A percentile compares a stretch with the other conserved stretches of the same genome.
These are phyloP conservation scores for Marchantia polymorpha DNA, from an alignment of 225 moss, liverwort and hornwort species.

Conservation along the genomic window DNA sequence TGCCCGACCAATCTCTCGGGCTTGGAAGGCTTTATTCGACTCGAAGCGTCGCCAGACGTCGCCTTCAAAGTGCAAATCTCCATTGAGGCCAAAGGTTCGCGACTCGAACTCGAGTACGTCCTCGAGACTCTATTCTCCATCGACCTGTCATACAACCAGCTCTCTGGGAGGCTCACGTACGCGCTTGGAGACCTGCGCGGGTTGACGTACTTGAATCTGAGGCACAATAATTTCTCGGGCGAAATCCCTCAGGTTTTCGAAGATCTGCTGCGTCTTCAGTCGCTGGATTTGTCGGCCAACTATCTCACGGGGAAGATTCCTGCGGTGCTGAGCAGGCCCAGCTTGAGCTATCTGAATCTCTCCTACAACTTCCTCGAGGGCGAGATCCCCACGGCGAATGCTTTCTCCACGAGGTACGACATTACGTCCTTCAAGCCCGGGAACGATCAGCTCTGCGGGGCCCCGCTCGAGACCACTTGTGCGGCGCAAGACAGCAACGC, in stretches of 20 bases:
- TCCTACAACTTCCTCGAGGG: neutral
- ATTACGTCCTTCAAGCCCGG: neutral
- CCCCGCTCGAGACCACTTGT: neutral
- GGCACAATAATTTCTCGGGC: neutral
- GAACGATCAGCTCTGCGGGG: neutral
- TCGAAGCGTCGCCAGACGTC: neutral
- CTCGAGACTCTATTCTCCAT: neutral
- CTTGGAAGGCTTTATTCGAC: neutral
- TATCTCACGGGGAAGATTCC: neutral
- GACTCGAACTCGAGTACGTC: neutral
- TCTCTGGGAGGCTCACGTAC: neutral
- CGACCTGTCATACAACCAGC: constrained; percentile 5
- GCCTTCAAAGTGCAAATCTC: neutral
- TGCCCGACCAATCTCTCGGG: constrained; percentile 27
- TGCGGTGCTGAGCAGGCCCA: neutral
- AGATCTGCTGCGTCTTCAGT: neutral
- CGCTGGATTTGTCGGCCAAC: neutral
- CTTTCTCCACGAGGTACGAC: neutral
- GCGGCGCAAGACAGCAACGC: neutral
- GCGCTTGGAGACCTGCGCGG: neutral
- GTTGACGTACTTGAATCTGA: neutral
- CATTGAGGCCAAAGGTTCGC: neutral
- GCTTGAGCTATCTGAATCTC: neutral
- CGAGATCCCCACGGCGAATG: neutral
- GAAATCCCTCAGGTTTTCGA: neutral